Evolutionary conservation across 2,329 filamentous ascomycete genomes (phyloP), one percentile per base, ranked within the genome.

Genomic region (Arachnomyces sp.): DNA sequence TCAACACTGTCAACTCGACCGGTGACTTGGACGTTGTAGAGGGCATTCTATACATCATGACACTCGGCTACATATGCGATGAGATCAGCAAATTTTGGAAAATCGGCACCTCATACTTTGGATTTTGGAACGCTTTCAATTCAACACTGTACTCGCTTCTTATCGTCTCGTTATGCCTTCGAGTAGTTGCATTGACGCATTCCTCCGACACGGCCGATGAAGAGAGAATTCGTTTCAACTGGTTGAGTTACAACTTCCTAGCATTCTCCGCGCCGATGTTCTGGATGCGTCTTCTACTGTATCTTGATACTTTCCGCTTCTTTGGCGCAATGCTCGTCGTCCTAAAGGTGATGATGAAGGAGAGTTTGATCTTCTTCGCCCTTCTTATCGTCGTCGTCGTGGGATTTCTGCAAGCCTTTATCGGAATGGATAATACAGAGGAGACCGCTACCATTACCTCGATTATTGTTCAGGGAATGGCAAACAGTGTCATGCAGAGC

Each of bases 251-350:
- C 66, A 94, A 95, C 63, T 88, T 96, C 59, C 69, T 98, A 16
- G 88, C 92, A 7, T 94, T 95, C 61, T 81, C 82, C 3, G 89
- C 92, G 0, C 92, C 92, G 0, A 86, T 98, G 85, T 96, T 98
- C 63, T 98, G 92, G 90, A 84, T 82, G 57, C 84, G 92, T 3
- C 73, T 98, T 44, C 68, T 98, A 46, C 77, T 98, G 5, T 98
- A 95, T 58, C 77, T 98, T 13, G 92, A 98, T 63, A 86, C 84
- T 0, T 77, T 94, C 73, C 81, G 86, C 40, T 98, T 98, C 71
- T 98, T 98, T 55, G 92, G 92, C 16, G 88, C 90, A 36, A 98
- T 98, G 92, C 77, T 98, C 1, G 90, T 98, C 2, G 89, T 98
- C 2, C 72, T 98, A 33, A 94, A 96, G 61, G 84, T 89, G 38